Percentiles rank a stretch among this genome's conserved stretches.
phyloP scores from a whole-genome alignment of 1,139 yeast species.

The Suhomyces ambrosiae region DNA sequence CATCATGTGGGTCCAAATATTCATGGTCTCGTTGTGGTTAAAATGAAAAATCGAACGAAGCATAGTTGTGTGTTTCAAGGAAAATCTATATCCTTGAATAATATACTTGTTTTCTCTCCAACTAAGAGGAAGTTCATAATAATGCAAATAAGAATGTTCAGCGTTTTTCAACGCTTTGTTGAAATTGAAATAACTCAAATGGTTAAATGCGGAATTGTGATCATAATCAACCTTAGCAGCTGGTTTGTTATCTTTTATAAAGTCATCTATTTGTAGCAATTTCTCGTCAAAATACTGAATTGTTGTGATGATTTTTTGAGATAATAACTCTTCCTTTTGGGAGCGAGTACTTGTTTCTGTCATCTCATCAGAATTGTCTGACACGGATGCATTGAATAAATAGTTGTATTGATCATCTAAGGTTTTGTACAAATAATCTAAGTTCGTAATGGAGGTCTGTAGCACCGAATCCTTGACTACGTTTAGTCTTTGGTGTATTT shows the following conservation, averaged over 20 bases:
- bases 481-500: slow-evolving; percentile 46
- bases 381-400: slow-evolving; percentile 31
- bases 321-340: slow-evolving; percentile 31
- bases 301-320: slow-evolving; percentile 52
- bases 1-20: slow-evolving; percentile 88
- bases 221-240: slow-evolving; percentile 33
- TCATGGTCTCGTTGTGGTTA: slow-evolving; percentile 84
- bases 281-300: slow-evolving; percentile 60
- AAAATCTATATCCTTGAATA: slow-evolving; percentile 82
- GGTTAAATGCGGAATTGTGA: slow-evolving; percentile 35
- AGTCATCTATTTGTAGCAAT: slow-evolving; percentile 51
- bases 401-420: slow-evolving; percentile 59
- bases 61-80: slow-evolving; percentile 63
- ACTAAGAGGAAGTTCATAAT: slow-evolving; percentile 84
- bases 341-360: background rate
- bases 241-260: slow-evolving; percentile 43
- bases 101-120: slow-evolving; percentile 94
- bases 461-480: slow-evolving; percentile 46
- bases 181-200: slow-evolving; percentile 56
- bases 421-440: slow-evolving; percentile 51
- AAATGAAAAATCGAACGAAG: slow-evolving; percentile 55
- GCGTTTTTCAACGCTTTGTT: slow-evolving; percentile 63
- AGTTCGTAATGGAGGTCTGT: slow-evolving; percentile 44
- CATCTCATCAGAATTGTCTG: slow-evolving; percentile 14
- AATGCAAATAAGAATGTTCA: slow-evolving; percentile 57